Conservation (phyloP, 495 filamentous ascomycete species). For the Hyaloscypha finlandica region DNA sequence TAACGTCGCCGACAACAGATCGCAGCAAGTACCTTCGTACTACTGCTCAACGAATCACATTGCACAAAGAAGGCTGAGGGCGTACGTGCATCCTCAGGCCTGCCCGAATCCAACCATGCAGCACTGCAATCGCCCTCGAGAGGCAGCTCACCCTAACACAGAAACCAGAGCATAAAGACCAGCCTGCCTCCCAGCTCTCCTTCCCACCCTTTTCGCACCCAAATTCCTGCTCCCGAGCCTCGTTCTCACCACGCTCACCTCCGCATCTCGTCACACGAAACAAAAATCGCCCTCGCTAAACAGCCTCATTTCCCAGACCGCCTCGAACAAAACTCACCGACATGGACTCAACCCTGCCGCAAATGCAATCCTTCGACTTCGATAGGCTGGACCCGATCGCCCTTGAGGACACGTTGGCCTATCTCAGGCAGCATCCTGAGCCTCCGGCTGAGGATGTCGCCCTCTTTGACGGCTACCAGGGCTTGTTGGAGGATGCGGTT, state of each 20-base stretch:
- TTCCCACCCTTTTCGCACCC: slow-evolving; percentile 7
- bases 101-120: not conserved
- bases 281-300: slow-evolving; percentile 13
- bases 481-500: slow-evolving; percentile 15
- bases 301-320: slow-evolving; percentile 15
- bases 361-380: slow-evolving; percentile 17
- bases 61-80: too few relatives aligned
- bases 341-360: slow-evolving; percentile 11
- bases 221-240: slow-evolving; percentile 12
- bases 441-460: slow-evolving; percentile 5
- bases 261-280: not conserved
- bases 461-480: not conserved
- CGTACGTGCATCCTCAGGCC: too few relatives aligned
- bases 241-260: slow-evolving; percentile 1
- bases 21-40: too few relatives aligned
- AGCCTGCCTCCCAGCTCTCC: slow-evolving; percentile 2
- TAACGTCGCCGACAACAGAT: too few relatives aligned
- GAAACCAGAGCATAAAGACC: slow-evolving; percentile 4
- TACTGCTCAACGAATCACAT: too few relatives aligned
- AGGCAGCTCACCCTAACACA: not conserved
- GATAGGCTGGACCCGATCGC: slow-evolving; percentile 18
- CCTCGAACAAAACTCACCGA: slow-evolving; percentile 9
- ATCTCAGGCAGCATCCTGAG: slow-evolving; percentile 15
- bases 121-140: not conserved
- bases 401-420: slow-evolving; percentile 20